Percentiles rank a stretch among this genome's conserved stretches.
Conservation (phyloP, 305 asterid genomes). For the Lippia alba region DNA sequence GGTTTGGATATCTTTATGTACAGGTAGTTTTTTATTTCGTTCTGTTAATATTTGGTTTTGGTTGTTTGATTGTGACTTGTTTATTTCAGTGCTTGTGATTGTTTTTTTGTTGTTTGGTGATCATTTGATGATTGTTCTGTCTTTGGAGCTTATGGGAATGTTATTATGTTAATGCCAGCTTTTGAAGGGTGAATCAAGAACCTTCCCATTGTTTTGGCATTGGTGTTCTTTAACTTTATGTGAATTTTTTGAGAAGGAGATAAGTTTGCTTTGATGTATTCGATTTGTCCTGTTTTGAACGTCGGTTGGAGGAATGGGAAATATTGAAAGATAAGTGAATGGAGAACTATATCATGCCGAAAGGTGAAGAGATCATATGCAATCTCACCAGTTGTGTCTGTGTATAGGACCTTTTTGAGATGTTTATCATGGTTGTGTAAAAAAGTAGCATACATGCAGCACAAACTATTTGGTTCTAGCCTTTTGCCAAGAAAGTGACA, state of each 20-base stretch:
- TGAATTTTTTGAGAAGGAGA: background rate
- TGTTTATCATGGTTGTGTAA: background rate
- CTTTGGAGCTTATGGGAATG: conserved; percentile 7
- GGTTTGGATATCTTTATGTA: conserved; percentile 95
- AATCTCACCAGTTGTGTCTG: conserved; percentile 8
- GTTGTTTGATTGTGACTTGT: conserved; percentile 12
- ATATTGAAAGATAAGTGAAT: conserved; percentile 1
- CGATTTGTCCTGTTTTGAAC: conserved; percentile 7
- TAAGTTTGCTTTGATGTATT: conserved; percentile 1
- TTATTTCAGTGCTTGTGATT: background rate
- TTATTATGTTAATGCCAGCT: conserved; percentile 8
- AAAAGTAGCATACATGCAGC: too few relatives aligned
- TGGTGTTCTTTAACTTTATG: conserved; percentile 13
- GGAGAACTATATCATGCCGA: conserved; percentile 11
- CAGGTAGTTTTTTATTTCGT: conserved; percentile 49
- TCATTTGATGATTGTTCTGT: conserved; percentile 1
- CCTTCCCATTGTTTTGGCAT: conserved; percentile 12
- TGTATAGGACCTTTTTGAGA: background rate
- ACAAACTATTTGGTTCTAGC: too few relatives aligned
- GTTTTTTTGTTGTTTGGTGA: background rate
- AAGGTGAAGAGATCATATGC: conserved; percentile 24
- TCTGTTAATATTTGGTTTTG: background rate
- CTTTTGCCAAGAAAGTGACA: too few relatives aligned
- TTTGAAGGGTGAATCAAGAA: background rate
- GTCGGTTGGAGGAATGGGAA: conserved; percentile 8